Evolutionary conservation across 306 rosid species (phyloP), one percentile per base, ranked within the genome.

Genomic region (Quercus engelmannii): DNA sequence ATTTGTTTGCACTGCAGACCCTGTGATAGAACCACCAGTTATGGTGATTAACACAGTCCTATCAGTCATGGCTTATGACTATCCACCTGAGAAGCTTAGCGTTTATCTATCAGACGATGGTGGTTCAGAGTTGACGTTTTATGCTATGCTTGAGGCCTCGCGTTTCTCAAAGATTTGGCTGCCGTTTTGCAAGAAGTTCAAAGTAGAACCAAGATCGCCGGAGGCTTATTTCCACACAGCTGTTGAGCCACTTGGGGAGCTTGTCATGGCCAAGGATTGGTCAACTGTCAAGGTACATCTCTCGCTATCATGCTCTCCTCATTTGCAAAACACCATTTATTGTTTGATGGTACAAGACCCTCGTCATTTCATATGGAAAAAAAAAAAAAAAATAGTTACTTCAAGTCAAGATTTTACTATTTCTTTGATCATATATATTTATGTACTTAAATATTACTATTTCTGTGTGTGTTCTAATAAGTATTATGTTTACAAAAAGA

Each of bases 121-220:
- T 7, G 25, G 71, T 4, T 67, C 52, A 8, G 71, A 67, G n/a
- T 67, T 67, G 51, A 67, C 52, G 7, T 67, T 67, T 33, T 67
- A 67, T 46, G 51, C 71, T 10, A 33, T 67, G 71, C 17, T 67
- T 1, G 71, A 67, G 71, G 71, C 71, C 71, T 33, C 71, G 0
- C 26, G 71, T 18, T 67, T 67, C 71, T 67, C 52, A 7, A 67
- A 67, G 71, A 33, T 67, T 67, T 67, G 71, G 71, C 71, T 67
- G 19, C 71, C 71, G 52, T 67, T 67, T 33, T 67, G 71, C 71
- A 67, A 67, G 25, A 67, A 67, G 26, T 67, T 67, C 71, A 67
- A 33, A 67, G 71, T 33, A 6, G 51, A 18, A 33, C 71, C 71
- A 33, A 67, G 71, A 67, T 67, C 51, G 5, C 71, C 71, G 6